Evolutionary conservation across 805 yeast species (phyloP), one percentile per base, ranked within the genome.

Genomic region (Schwanniomyces yamadae): DNA sequence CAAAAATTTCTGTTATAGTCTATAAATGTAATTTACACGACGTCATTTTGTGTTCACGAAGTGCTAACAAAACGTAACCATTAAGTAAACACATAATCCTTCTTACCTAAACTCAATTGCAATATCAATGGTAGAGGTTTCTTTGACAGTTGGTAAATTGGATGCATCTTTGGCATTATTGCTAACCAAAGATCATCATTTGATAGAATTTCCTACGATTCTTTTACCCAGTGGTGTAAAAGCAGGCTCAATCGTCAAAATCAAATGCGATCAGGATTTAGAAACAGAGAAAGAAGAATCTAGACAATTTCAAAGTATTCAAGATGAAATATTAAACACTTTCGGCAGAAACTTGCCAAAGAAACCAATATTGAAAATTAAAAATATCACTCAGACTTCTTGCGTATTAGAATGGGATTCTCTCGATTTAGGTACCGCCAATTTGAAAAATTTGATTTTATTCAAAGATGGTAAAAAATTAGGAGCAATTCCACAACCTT

Each of bases 121-220:
- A 7, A 7, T 21, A 21, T 15, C n/a, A 8, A 83, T 84, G 87
- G 95, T 89, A 21, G 93, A 88, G 62, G 96, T 90, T 8, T 83
- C 95, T 28, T 74, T 91, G 24, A 90, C 97, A 0, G 97, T 93
- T 14, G 99, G 98, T 32, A 90, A 90, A 65, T 72, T 91, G 29
- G 99, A 93, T 57, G 96, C 97, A 9, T 89, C 97, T 2, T 70
- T 93, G 58, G 98, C 98, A 20, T 71, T 93, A 31, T 71, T 93
- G 29, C 75, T 95, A 24, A 91, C 99, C 13, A 77, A 83, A 38
- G 93, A 91, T 58, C 98, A 91, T 59, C 96, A 90, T 56, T 72
- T 91, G 42, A 90, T 93, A 46, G 99, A 93, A 54, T 93, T 91
- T 52, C 99, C 99, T n/a, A 88, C 98, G 3, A 80, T 91, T 39